These are phyloP conservation scores for Saccharomyces hybrid DNA, from an alignment of 1,139 yeast species.

Conservation along the genomic window DNA sequence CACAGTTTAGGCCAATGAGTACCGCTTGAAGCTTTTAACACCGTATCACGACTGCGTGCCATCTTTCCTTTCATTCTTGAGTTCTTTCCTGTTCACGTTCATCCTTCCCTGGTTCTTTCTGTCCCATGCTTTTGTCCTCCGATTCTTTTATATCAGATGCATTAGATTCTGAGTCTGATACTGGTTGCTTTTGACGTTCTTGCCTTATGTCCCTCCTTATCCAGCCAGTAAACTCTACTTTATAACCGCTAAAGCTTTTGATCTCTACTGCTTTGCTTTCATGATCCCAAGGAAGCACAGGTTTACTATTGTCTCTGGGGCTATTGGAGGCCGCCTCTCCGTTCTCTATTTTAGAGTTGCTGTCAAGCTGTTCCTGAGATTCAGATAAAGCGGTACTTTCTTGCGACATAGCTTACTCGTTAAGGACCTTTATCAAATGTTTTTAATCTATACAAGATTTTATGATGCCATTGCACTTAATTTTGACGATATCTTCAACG, in stretches of 20 bases:
- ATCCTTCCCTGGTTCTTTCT: constrained; percentile 1
- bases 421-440: background rate
- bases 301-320: background rate
- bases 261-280: constrained; percentile 13
- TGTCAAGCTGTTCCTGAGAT: constrained; percentile 4
- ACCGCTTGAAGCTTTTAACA: too few species aligned
- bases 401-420: constrained; percentile 3
- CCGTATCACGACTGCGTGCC: background rate
- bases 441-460: too few species aligned
- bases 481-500: background rate
- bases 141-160: background rate
- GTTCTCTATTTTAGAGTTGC: constrained; percentile 5
- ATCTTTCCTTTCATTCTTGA: background rate
- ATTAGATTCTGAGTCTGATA: background rate
- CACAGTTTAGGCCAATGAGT: too few species aligned
- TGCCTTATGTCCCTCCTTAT: constrained; percentile 15
- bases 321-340: background rate
- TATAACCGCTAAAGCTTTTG: constrained; percentile 23
- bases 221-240: constrained; percentile 22
- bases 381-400: constrained; percentile 3
- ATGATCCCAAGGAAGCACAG: constrained; percentile 19
- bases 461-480: background rate
- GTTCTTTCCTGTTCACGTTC: background rate
- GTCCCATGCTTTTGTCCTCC: constrained; percentile 2
- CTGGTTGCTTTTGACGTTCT: constrained; percentile 1